Evolutionary conservation across 805 yeast genomes (phyloP).

Genomic region (Zygosaccharomyces pseudorouxii): DNA sequence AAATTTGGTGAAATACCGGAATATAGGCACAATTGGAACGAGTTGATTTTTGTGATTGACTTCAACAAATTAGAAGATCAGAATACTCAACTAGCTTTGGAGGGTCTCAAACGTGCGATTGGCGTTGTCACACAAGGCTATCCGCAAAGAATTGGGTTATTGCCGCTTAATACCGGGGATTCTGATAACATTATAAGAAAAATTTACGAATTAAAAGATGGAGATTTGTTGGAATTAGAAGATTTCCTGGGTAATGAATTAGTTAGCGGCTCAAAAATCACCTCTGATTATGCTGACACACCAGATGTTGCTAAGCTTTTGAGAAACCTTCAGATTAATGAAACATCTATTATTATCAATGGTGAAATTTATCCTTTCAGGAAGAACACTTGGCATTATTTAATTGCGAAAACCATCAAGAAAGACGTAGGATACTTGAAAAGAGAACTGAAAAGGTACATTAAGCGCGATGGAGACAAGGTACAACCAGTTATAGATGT

Average conservation of each 20-base stretch:
- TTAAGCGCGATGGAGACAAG: constrained; percentile 9
- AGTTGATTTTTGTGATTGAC: constrained; percentile 63
- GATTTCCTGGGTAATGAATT: constrained; percentile 20
- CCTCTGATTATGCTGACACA: constrained; percentile 17
- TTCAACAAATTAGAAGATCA: constrained; percentile 41
- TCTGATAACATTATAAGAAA: constrained; percentile 21
- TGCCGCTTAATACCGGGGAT: constrained; percentile 48
- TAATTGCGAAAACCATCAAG: constrained; percentile 48
- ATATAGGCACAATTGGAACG: constrained; percentile 68
- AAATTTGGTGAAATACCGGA: constrained; percentile 64
- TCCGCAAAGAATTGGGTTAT: constrained; percentile 76
- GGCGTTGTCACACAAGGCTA: constrained; percentile 49
- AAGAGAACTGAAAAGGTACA: constrained; percentile 16
- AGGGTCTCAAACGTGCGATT: constrained; percentile 46
- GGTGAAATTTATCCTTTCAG: constrained; percentile 60
- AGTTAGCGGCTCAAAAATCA: constrained; percentile 8
- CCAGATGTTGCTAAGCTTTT: constrained; percentile 29
- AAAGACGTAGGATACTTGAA: constrained; percentile 44
- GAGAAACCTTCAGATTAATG: constrained; percentile 38
- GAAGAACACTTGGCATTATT: constrained; percentile 49
- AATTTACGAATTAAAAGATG: constrained; percentile 25
- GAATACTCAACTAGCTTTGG: constrained; percentile 39
- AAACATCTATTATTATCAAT: constrained; percentile 59
- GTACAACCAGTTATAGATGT: constrained; percentile 17
- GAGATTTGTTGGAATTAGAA: constrained; percentile 12